Base-by-base conservation (phyloP, 1,284 basidiomycete species). In the Agaricales sp. region DNA sequence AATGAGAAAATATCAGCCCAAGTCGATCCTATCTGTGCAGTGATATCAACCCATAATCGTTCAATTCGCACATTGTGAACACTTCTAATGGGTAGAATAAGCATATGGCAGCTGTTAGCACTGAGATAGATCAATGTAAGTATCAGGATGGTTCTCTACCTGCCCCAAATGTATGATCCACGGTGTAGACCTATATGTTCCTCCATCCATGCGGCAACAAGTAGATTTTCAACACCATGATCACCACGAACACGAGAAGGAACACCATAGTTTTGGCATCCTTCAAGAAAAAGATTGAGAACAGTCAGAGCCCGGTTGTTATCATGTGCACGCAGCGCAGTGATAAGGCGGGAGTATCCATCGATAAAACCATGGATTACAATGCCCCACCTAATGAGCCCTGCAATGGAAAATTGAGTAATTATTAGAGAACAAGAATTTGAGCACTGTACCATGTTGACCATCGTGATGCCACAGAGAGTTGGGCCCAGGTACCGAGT, bases 1-100 rank as follows among this genome's bases (percentile, higher is more conserved):
- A 49, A 26, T 1, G 46, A 18, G 49, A 66, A 64, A 45, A 63
- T 60, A 1, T 44, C 43, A 37, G 58, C 57, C 64, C 63, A 66
- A 52, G 61, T 63, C 11, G n/a, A 2, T 1, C 60, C 61, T 47
- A 58, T 57, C 1, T 51, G 53, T 6, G 37, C 55, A 2, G 68
- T 69, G 8, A 71, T 64, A 51, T 71, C 54, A 57, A 58, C 44
- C 70, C 70, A 63, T 52, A 70, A 53, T 53, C 65, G 51, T 61
- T 71, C 63, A 41, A 63, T 61, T 2, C 60, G 57, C 1, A 51
- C 56, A 48, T 65, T 65, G 51, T 60, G 59, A 19, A 61, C 57
- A 47, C 25, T 26, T n/a, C 6, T 14, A 51, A 21, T 24, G 2
- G 30, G 26, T 46, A 6, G 6, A 30, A 6, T 30, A 30, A 14